Conservation (phyloP, 2,329 filamentous ascomycete genomes). For the Fusarium sambucinum region DNA sequence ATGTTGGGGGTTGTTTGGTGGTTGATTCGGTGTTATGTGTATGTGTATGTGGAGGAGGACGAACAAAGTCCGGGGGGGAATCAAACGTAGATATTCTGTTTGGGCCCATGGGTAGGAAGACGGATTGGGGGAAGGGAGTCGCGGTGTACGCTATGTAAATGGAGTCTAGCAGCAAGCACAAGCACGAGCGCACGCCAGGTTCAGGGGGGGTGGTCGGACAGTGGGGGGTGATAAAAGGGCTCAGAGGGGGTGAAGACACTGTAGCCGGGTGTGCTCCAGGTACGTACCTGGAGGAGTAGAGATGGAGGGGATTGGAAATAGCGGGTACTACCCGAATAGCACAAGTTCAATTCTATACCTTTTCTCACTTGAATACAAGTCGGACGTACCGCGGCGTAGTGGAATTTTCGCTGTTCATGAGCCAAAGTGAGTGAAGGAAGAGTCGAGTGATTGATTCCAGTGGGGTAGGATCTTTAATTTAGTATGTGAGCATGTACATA, state of each 20-base stretch:
- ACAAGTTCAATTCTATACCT: slow-evolving; percentile 40
- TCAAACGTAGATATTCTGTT: slow-evolving; percentile 48
- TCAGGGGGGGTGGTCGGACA: slow-evolving; percentile 26
- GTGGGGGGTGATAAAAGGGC: slow-evolving; percentile 12
- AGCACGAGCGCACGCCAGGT: slow-evolving; percentile 39
- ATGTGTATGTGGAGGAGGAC: slow-evolving; percentile 44
- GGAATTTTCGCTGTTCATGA: slow-evolving; percentile 32
- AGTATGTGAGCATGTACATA: background rate
- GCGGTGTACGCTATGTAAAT: slow-evolving; percentile 47
- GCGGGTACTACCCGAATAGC: slow-evolving; percentile 25
- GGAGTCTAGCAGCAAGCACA: slow-evolving; percentile 33
- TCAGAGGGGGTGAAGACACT: slow-evolving; percentile 5
- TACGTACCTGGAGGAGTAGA: slow-evolving; percentile 23
- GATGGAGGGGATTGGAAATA: slow-evolving; percentile 15
- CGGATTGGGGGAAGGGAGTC: slow-evolving; percentile 49
- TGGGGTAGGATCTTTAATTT: slow-evolving; percentile 29
- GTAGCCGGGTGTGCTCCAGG: slow-evolving; percentile 3
- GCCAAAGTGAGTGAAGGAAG: slow-evolving; percentile 1
- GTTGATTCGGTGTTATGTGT: slow-evolving; percentile 38
- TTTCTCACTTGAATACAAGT: slow-evolving; percentile 22
- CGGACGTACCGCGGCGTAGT: slow-evolving; percentile 47
- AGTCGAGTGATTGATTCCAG: slow-evolving; percentile 21
- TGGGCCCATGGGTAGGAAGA: slow-evolving; percentile 46
- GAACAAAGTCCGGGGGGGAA: slow-evolving; percentile 45
- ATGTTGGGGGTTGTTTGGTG: slow-evolving; percentile 25